Percentiles rank a stretch among this genome's conserved stretches.
phyloP scores from a whole-genome alignment of 1,284 basidiomycete species.

The Cutaneotrichosporon arboriforme region DNA sequence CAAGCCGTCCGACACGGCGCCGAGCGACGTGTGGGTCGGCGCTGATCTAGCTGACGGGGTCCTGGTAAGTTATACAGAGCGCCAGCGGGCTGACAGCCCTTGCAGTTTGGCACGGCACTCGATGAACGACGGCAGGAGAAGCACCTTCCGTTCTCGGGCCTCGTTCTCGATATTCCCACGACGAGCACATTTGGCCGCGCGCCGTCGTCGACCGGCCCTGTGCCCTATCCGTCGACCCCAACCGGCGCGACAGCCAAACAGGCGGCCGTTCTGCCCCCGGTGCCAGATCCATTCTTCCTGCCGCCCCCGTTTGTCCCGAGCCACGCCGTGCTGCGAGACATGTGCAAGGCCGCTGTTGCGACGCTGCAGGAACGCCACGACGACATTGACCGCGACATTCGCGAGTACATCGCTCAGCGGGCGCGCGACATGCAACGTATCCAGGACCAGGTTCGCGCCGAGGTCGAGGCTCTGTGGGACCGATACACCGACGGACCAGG shows the following conservation, averaged over 20 bases:
- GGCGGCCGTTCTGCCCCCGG: constrained; percentile 23
- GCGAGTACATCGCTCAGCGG: constrained; percentile 29
- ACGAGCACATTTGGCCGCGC: constrained; percentile 18
- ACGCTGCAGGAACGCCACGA: constrained; percentile 27
- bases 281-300: constrained; percentile 48
- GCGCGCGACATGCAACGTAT: constrained; percentile 31
- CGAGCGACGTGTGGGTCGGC: constrained; percentile 26
- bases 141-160: constrained; percentile 22
- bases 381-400: constrained; percentile 37
- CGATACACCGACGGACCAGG: constrained; percentile 35
- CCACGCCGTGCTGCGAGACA: constrained; percentile 41
- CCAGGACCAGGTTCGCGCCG: constrained; percentile 38
- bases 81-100: neutral
- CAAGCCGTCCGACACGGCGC: constrained; percentile 14
- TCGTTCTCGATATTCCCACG: constrained; percentile 17
- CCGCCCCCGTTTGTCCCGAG: constrained; percentile 50
- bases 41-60: constrained; percentile 29
- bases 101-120: constrained; percentile 29
- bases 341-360: constrained; percentile 36
- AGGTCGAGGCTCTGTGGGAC: constrained; percentile 44
- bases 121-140: constrained; percentile 9
- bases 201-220: constrained; percentile 20
- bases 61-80: constrained; percentile 13
- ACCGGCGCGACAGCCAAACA: neutral
- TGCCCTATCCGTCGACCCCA: constrained; percentile 7